Conservation (phyloP, 2,329 filamentous ascomycete genomes). For the Botryosphaeria agaves region DNA sequence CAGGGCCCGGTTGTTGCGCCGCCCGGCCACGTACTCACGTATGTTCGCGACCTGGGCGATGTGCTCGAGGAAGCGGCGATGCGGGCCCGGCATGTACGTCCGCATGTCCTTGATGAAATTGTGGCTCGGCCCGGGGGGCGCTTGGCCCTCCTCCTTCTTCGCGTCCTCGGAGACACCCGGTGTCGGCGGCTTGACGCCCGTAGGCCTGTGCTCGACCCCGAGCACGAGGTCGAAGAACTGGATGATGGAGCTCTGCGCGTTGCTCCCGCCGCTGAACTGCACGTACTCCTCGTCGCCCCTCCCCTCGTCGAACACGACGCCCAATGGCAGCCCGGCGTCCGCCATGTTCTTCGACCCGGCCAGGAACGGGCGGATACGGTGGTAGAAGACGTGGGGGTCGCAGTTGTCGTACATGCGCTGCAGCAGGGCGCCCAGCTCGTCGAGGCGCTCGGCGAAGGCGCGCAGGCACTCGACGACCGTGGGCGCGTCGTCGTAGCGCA, state of each 20-base stretch:
- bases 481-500: constrained; percentile 48
- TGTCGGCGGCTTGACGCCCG: constrained; percentile 45
- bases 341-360: constrained; percentile 97
- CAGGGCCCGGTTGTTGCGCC: constrained; percentile 44
- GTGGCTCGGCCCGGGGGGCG: constrained; percentile 35
- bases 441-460: constrained; percentile 69
- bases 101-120: constrained; percentile 98
- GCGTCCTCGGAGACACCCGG: constrained; percentile 22
- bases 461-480: constrained; percentile 63
- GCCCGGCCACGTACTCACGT: constrained; percentile 57
- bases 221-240: constrained; percentile 94
- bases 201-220: constrained; percentile 78
- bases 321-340: constrained; percentile 75
- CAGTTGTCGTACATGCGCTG: constrained; percentile 91
- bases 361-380: constrained; percentile 88
- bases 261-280: constrained; percentile 85
- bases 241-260: constrained; percentile 90
- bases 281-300: constrained; percentile 49
- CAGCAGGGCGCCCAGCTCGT: constrained; percentile 64
- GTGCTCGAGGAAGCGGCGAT: constrained; percentile 75
- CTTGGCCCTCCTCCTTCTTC: constrained; percentile 29
- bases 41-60: constrained; percentile 72
- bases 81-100: constrained; percentile 86
- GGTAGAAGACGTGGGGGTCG: constrained; percentile 87
- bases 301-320: constrained; percentile 75